phyloP scores from a whole-genome alignment of 306 rosid species.

The Canavalia ensiformis region DNA sequence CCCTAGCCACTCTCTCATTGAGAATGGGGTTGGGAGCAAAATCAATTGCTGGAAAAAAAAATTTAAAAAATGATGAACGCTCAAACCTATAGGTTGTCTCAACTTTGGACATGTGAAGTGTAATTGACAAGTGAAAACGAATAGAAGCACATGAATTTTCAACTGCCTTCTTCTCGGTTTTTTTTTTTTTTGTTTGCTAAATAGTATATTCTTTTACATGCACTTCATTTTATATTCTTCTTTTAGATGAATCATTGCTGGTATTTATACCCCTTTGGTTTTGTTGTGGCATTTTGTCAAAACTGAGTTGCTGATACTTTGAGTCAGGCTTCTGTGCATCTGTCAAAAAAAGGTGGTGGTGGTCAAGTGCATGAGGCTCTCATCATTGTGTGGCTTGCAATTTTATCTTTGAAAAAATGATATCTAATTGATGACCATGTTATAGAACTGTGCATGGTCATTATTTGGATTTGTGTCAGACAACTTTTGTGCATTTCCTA shows the following conservation, averaged over 20 bases:
- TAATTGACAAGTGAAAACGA: background rate
- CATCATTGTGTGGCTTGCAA: background rate
- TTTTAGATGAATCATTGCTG: background rate
- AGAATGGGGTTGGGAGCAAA: too few relatives aligned
- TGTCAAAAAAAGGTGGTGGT: background rate
- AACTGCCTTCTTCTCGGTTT: background rate
- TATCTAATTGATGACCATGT: background rate
- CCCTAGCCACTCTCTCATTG: too few relatives aligned
- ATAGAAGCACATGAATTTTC: slow-evolving; percentile 3
- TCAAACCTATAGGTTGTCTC: background rate
- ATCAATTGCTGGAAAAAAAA: background rate
- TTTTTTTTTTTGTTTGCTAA: background rate
- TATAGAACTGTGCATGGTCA: slow-evolving; percentile 1
- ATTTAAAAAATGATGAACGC: background rate
- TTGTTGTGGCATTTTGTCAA: background rate
- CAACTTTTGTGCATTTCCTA: background rate
- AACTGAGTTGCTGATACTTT: slow-evolving; percentile 9
- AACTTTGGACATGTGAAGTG: background rate
- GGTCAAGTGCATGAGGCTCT: background rate
- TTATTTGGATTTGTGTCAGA: background rate
- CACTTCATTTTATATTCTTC: background rate
- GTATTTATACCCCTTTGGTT: background rate
- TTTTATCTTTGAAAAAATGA: background rate
- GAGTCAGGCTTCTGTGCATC: background rate
- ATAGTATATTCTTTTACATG: background rate